Conservation (phyloP, 257 asterid species). For the Osmanthus fragrans region DNA sequence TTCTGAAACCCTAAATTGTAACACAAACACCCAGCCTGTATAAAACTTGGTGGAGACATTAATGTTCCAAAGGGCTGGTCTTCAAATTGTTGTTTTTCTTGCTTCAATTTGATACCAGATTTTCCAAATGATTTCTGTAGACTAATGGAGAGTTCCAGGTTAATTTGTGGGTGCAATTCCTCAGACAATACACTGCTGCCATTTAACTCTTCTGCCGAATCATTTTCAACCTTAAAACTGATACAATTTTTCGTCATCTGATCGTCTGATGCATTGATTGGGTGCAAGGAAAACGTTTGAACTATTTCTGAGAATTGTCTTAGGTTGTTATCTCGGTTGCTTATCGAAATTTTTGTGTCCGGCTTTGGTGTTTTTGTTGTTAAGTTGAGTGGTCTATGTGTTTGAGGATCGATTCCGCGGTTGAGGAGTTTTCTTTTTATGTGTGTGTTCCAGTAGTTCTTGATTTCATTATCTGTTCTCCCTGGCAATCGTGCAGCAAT, state of each 20-base stretch:
- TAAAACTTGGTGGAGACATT: background rate
- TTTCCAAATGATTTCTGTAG: conserved; percentile 18
- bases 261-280: background rate
- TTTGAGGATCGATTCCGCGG: conserved; percentile 44
- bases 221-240: conserved; percentile 2
- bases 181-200: conserved; percentile 31
- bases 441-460: conserved; percentile 55
- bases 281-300: conserved; percentile 10
- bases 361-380: background rate
- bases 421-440: conserved; percentile 38
- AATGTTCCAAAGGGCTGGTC: background rate
- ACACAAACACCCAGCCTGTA: conserved; percentile 32
- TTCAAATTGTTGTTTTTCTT: conserved; percentile 11
- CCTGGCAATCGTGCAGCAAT: conserved; percentile 46
- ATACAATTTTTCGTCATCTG: background rate
- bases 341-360: background rate
- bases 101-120: background rate
- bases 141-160: conserved; percentile 47
- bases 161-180: conserved; percentile 24
- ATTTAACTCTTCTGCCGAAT: conserved; percentile 7
- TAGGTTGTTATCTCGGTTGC: background rate
- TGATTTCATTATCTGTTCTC: conserved; percentile 54
- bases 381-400: conserved; percentile 31
- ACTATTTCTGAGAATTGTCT: background rate
- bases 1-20: conserved; percentile 31